A percentile compares a stretch with the other conserved stretches of the same genome.
These are phyloP conservation scores for Parmelia sp. DNA, from an alignment of 495 filamentous ascomycete species.

Conservation along the genomic window DNA sequence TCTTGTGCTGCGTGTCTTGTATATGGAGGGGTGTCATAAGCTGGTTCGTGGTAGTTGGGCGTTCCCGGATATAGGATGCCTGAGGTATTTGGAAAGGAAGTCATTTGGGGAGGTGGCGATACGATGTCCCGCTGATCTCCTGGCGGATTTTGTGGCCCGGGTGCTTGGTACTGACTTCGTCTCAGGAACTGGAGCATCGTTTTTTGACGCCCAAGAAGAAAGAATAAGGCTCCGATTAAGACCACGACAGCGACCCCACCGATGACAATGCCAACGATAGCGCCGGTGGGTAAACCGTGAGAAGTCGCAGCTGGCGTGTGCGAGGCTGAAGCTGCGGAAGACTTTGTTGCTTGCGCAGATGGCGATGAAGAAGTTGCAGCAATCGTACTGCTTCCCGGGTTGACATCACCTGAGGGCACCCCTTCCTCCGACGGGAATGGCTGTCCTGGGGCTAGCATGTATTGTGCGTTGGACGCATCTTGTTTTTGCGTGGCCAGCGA, in stretches of 20 bases:
- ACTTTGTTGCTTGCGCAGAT: constrained; percentile 11
- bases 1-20: background rate
- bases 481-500: constrained; percentile 35
- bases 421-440: constrained; percentile 35
- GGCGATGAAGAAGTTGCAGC: background rate
- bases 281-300: constrained; percentile 29
- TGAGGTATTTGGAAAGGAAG: background rate
- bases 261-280: constrained; percentile 38
- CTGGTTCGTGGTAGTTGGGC: background rate
- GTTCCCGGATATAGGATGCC: background rate
- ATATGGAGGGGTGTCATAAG: constrained; percentile 6
- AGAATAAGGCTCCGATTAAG: constrained; percentile 36
- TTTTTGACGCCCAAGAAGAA: constrained; percentile 36
- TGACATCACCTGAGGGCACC: constrained; percentile 12
- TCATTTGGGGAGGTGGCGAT: constrained; percentile 1
- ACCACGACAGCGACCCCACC: constrained; percentile 32
- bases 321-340: constrained; percentile 6
- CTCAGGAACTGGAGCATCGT: constrained; percentile 10
- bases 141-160: background rate
- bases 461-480: constrained; percentile 31
- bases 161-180: background rate
- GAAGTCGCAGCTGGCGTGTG: constrained; percentile 15
- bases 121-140: background rate
- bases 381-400: background rate
- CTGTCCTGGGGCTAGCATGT: constrained; percentile 39